Conservation (phyloP, 2,329 filamentous ascomycete species). For the Aspergillus versicolor region DNA sequence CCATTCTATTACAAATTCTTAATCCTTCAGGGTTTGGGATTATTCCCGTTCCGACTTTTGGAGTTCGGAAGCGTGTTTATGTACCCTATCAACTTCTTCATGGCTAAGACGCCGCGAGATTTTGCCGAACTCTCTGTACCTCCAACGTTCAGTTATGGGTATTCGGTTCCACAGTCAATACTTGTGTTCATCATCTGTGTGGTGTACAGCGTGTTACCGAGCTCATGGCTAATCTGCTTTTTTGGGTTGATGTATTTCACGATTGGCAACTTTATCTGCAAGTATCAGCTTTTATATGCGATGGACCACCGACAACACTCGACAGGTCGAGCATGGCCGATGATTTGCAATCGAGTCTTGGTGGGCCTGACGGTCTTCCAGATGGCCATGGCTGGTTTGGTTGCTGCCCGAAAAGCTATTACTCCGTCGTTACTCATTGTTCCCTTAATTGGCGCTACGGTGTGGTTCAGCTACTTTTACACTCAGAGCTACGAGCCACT, state of each 20-base stretch:
- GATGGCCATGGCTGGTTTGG: slow-evolving; percentile 81
- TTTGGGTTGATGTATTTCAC: slow-evolving; percentile 67
- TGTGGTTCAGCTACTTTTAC: slow-evolving; percentile 89
- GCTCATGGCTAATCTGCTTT: slow-evolving; percentile 76
- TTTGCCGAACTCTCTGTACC: slow-evolving; percentile 79
- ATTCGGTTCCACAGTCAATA: slow-evolving; percentile 88
- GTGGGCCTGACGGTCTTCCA: slow-evolving; percentile 87
- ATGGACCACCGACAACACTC: slow-evolving; percentile 79
- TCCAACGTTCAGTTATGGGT: slow-evolving; percentile 90
- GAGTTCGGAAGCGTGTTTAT: slow-evolving; percentile 83
- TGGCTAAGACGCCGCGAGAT: slow-evolving; percentile 85
- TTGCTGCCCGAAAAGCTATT: slow-evolving; percentile 73
- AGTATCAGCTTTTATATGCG: slow-evolving; percentile 91
- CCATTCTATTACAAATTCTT: slow-evolving; percentile 93
- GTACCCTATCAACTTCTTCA: slow-evolving; percentile 76
- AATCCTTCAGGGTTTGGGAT: slow-evolving; percentile 86
- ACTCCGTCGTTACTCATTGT: slow-evolving; percentile 69
- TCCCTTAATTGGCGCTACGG: slow-evolving; percentile 74
- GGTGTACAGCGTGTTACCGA: slow-evolving; percentile 84
- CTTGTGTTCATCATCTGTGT: slow-evolving; percentile 93
- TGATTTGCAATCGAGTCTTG: slow-evolving; percentile 91
- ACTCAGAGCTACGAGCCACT: slow-evolving; percentile 78
- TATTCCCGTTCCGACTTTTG: slow-evolving; percentile 88
- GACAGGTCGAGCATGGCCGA: slow-evolving; percentile 90
- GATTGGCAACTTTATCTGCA: slow-evolving; percentile 46